Evolutionary conservation across 306 rosid genomes (phyloP), one percentile per base, ranked within the genome.

Genomic region (Datisca glomerata): DNA sequence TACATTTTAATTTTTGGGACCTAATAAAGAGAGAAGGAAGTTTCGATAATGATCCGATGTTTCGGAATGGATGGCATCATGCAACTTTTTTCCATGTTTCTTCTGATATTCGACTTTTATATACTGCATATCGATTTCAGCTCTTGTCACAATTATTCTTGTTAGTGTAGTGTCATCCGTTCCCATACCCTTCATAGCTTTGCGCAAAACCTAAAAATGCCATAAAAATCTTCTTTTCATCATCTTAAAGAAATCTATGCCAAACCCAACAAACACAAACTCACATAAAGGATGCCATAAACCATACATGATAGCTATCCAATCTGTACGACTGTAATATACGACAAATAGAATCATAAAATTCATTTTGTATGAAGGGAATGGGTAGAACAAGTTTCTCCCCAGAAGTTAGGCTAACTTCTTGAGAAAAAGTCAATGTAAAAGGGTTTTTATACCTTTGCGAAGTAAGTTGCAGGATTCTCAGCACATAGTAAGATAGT

Each of bases 161-260:
- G 70, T 55, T 8, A 85, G 71, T 7, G 68, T 62, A 0, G 53
- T 8, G 55, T 86, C 96, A 44, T 80, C 51, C 0, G 93, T 85
- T 24, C 96, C 96, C 64, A 81, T 14, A 23, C 93, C 91, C 58
- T 75, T 75, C 83, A 81, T 85, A 1, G 96, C 66, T 57, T 80
- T 78, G 33, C 13, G 62, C 29, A 81, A 61, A 10, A 78, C 70
- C 96, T 85, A 61, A 28, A 50, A 52, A 31, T 0, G 3, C n/a
- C n/a, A n/a, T n/a, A n/a, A n/a, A n/a, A n/a, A n/a, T n/a, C n/a
- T n/a, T n/a, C n/a, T n/a, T n/a, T n/a, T n/a, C n/a, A n/a, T n/a
- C n/a, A n/a, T n/a, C n/a, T n/a, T n/a, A n/a, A n/a, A n/a, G n/a
- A n/a, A n/a, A n/a, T n/a, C n/a, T n/a, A n/a, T n/a, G n/a, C n/a